Base-by-base conservation (phyloP, 441 rosid genomes). In the Erysimum cheiri region DNA sequence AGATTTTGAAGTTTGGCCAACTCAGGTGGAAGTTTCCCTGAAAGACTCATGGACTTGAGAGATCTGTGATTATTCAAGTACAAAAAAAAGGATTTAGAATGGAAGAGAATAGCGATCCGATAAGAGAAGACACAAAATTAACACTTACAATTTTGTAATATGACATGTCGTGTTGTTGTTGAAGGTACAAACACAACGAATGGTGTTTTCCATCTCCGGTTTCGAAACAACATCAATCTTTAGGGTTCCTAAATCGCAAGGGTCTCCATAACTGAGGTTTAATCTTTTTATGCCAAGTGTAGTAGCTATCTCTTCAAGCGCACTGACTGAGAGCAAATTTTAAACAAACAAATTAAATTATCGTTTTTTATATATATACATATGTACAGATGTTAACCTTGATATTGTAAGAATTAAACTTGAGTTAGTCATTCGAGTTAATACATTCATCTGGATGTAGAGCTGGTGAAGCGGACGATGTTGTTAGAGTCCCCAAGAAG, bases 81-180 rank as follows among this genome's bases (percentile, higher is more conserved):
- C 32, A 5, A 29, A 3, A 29, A 29, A 29, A 29, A 29, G 32
- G 1, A 29, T 29, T 29, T 24, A 29, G 32, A 53, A 12, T 17
- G 9, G 32, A 28, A 29, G 12, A 53, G 4, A 26, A 1, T 6
- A 4, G 2, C 6, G 8, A 22, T 26, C 3, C 4, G 1, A 12
- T 22, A 35, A 46, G 8, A 33, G 8, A 28, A 24, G 22, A 22
- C 8, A 7, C 17, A 36, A 47, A 12, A 46, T 5, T 4, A 46
- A 48, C 22, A 69, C 73, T 69, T 31, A 69, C 73, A 69, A 3
- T n/a, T n/a, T 31, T 29, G 73, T 69, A 11, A 69, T 37, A 60
- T 59, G 73, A 48, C 73, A 69, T 4, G 37, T 59, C 52, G 0
- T 69, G 32, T 8, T 11, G 32, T 48, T 47, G 39, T 57, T 46